Base-by-base conservation (phyloP, 805 yeast species). In the Lipomyces yamadae region DNA sequence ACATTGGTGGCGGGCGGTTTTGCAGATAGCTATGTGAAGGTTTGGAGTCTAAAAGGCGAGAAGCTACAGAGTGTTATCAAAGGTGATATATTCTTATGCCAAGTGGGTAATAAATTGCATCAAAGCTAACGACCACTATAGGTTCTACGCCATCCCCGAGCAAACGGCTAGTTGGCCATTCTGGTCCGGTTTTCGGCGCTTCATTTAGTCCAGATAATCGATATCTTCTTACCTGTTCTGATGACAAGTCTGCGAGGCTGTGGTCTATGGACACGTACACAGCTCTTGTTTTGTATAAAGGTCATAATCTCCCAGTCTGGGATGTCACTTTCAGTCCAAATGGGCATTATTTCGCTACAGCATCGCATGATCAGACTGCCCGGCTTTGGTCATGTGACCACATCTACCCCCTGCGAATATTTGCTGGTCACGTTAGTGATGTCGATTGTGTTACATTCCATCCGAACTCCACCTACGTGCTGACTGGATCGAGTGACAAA, bases 291-390 rank as follows among this genome's bases (percentile, higher is more conserved):
- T 85, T 92, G n/a, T 95, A 95, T 79, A 92, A 91, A 77, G 98
- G 98, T 7, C 99, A 95, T 76, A 91, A 88, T 74, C 96, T 91
- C 72, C 98, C 99, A 0, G 90, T 95, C 34, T 95, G 99, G 99
- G 98, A 95, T 76, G 98, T 95, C 6, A 85, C 89, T 73, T 95
- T 92, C 75, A 88, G 97, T 1, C 99, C 99, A 1, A 81, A 90
- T 73, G 99, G 99, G 4, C 98, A 95, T 79, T 95, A 95, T 79
- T 95, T 95, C 78, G 97, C 96, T n/a, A 93, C 98, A 0, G 97
- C 96, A 0, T 91, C 97, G 2, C 97, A 93, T 76, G 99, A 95
- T 76, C 98, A 93, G 77, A 95, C 99, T 0, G 98, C 98, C 0
- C 84, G 98, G 69, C 82, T 95, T 64, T 95, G 99, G 99, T 92